Evolutionary conservation across 495 filamentous ascomycete species (phyloP).

Genomic region (Trichoderma orchidacearum): DNA sequence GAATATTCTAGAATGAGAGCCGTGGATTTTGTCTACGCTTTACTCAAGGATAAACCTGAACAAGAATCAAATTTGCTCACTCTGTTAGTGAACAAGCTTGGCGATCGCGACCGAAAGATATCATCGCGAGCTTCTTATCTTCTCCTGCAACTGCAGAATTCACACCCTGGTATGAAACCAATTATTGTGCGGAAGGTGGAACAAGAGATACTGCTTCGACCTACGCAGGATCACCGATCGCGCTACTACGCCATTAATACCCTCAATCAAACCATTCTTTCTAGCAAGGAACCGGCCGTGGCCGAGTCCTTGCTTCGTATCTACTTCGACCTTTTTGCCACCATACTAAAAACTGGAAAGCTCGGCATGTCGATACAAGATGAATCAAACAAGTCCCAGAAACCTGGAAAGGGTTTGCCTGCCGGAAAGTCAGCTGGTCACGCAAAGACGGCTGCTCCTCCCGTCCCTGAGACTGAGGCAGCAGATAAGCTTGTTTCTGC

Average conservation of each 20-base stretch:
- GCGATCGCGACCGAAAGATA: conserved; percentile 87
- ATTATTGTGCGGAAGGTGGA: conserved; percentile 75
- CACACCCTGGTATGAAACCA: conserved; percentile 86
- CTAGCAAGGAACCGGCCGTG: conserved; percentile 65
- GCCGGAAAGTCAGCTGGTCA: background rate
- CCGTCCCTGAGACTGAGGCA: conserved; percentile 48
- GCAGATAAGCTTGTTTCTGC: conserved; percentile 84
- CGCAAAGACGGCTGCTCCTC: conserved; percentile 5
- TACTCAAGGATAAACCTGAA: conserved; percentile 90
- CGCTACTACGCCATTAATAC: conserved; percentile 96
- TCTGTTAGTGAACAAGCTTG: conserved; percentile 87
- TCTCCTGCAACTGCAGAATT: conserved; percentile 72
- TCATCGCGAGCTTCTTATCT: conserved; percentile 84
- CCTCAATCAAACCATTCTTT: conserved; percentile 88
- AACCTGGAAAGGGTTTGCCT: conserved; percentile 5
- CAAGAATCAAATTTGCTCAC: conserved; percentile 91
- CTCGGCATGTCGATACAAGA: conserved; percentile 6
- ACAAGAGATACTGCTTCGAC: conserved; percentile 71
- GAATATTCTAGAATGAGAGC: conserved; percentile 78
- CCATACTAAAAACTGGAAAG: conserved; percentile 47
- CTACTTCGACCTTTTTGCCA: conserved; percentile 78
- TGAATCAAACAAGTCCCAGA: background rate
- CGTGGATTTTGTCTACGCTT: conserved; percentile 74
- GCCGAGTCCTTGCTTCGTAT: conserved; percentile 71
- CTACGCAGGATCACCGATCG: conserved; percentile 73